Evolutionary conservation across 2,329 filamentous ascomycete genomes (phyloP), one percentile per base, ranked within the genome.

Genomic region (Fusarium haematococcum): DNA sequence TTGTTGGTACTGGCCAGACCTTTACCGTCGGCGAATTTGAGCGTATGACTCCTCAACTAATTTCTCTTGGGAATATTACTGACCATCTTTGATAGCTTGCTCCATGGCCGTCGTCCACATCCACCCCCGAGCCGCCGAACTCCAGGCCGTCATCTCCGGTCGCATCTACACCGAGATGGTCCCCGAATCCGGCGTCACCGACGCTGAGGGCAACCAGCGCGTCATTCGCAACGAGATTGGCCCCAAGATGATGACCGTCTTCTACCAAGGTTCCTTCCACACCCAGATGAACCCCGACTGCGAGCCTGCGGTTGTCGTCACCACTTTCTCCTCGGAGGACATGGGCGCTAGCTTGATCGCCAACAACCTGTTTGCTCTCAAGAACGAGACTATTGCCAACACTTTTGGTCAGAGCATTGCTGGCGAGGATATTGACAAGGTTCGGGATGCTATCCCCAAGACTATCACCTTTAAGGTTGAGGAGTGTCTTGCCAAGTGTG

Each of bases 241-340:
- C 5, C 79, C 82, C 56, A 84, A 83, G 73, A 83, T 86, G 78
- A 86, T 88, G 79, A 88, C 86, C 1, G 83, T 87, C 41, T 90
- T 90, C 78, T 88, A 86, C 74, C 85, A 87, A 78, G 89, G 89
- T 23, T 83, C 85, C 4, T 79, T 89, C 32, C 89, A 91, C 80
- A 86, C 85, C 18, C 87, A 90, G 77, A 88, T 86, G 80, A 91
- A 91, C 80, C 87, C 88, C 1, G 82, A 85, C 70, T 90, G 88
- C 80, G 82, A 84, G 48, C 77, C 84, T 50, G 86, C 85, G 63
- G 81, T 83, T 16, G 88, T 89, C 73, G 82, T 89, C 32, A 87
- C 88, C 5, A 80, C 83, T 41, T 89, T 89, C 76, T 82, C 83
- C 23, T 78, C 77, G n/a, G 87, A 89, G 78, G 88, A 90, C 77